Percentiles rank a stretch among this genome's conserved stretches.
Evolutionary conservation across 2,329 filamentous ascomycete genomes (phyloP).

Genomic region (Cordyceps farinosa): DNA sequence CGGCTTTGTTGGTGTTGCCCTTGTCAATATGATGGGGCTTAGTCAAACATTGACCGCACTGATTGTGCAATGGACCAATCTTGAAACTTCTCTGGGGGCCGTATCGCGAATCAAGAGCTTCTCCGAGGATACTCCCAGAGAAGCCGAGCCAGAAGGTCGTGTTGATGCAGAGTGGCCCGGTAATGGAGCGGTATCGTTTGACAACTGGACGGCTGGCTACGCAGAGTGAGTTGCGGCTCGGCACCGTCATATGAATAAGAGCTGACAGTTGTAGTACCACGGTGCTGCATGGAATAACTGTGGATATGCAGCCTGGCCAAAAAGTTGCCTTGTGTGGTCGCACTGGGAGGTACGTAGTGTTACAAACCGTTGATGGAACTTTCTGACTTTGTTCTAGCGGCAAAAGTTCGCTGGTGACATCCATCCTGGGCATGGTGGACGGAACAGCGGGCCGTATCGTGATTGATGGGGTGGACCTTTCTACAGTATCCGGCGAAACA

Average conservation of each 20-base stretch:
- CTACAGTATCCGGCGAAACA: not conserved
- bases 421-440: constrained; percentile 11
- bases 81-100: constrained; percentile 14
- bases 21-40: constrained; percentile 25
- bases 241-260: too few species aligned
- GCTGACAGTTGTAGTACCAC: not conserved
- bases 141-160: not conserved
- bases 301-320: not conserved
- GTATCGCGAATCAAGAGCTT: constrained; percentile 14
- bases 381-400: not conserved
- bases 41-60: constrained; percentile 20
- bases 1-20: constrained; percentile 20
- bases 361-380: not conserved
- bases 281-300: not conserved
- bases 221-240: not conserved
- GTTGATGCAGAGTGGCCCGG: not conserved
- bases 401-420: constrained; percentile 11
- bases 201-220: constrained; percentile 8
- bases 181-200: not conserved
- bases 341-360: not conserved
- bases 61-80: constrained; percentile 12
- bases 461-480: constrained; percentile 5
- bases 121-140: constrained; percentile 4
- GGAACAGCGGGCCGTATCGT: constrained; percentile 3
- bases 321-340: constrained; percentile 8